Evolutionary conservation across 208 protist species (phyloP).

Genomic region (Trypanosoma scelopori): DNA sequence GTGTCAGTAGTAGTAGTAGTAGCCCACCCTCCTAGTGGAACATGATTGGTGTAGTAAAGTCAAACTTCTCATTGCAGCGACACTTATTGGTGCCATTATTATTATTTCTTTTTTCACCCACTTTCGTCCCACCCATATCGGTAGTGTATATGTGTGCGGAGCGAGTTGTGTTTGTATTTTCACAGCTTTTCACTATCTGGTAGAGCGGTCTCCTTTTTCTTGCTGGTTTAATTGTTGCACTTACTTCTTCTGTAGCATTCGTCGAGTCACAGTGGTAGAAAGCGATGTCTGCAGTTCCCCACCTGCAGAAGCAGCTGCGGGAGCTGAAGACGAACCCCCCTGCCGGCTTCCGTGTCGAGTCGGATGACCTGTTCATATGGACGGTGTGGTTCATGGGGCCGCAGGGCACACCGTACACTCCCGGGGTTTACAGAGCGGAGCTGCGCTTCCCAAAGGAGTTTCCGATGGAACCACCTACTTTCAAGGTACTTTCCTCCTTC

Average conservation of each 20-base stretch:
- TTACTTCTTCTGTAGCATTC: conserved; percentile 4
- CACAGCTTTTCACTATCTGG: too few relatives aligned
- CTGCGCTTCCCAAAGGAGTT: conserved; percentile 96
- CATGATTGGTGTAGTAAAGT: too few relatives aligned
- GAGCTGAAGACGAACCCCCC: conserved; percentile 89
- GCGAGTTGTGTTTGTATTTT: too few relatives aligned
- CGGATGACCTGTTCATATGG: conserved; percentile 92
- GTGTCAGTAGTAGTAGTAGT: too few relatives aligned
- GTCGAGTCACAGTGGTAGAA: background rate
- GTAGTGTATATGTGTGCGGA: too few relatives aligned
- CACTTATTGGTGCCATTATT: too few relatives aligned
- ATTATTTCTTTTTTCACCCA: too few relatives aligned
- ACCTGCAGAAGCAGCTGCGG: conserved; percentile 90
- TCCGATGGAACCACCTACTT: conserved; percentile 94
- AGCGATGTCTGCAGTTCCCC: conserved; percentile 73
- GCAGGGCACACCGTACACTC: conserved; percentile 82
- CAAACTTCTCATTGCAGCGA: too few relatives aligned
- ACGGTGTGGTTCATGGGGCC: conserved; percentile 89
- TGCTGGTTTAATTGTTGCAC: background rate
- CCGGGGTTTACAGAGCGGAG: conserved; percentile 90
- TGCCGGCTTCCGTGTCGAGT: conserved; percentile 91
- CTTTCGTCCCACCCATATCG: too few relatives aligned
- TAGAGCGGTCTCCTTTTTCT: conserved; percentile 25
- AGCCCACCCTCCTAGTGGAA: too few relatives aligned
- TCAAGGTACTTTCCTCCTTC: conserved; percentile 94